Conservation (phyloP, 768 basidiomycete genomes). For the Leccinum sublutescens region DNA sequence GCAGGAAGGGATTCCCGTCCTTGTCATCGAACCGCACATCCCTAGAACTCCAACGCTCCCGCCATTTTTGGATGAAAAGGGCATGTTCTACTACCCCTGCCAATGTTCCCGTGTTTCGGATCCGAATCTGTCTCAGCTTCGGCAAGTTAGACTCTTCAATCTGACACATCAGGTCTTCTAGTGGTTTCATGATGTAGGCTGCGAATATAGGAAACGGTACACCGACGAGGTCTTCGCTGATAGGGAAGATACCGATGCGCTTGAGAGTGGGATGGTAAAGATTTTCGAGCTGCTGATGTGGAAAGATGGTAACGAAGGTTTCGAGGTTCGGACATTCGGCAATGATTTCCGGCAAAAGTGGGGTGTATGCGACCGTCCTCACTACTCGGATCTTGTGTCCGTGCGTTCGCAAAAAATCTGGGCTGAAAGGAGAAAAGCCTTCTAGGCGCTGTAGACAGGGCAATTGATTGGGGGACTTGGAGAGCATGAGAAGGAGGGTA, state of each 20-base stretch:
- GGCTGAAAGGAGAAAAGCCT: constrained; percentile 41
- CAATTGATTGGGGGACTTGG: constrained; percentile 34
- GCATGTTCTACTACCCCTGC: constrained; percentile 30
- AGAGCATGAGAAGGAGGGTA: constrained; percentile 38
- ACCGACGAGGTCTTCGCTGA: constrained; percentile 35
- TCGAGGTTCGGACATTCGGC: constrained; percentile 41
- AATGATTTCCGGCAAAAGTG: constrained; percentile 38
- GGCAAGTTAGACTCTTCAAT: constrained; percentile 38
- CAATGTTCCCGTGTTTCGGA: constrained; percentile 42
- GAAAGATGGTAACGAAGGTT: constrained; percentile 40
- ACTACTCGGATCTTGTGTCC: constrained; percentile 43
- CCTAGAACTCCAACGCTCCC: constrained; percentile 25
- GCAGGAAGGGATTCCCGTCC: constrained; percentile 25
- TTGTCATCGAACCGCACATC: constrained; percentile 34
- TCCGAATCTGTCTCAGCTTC: constrained; percentile 35
- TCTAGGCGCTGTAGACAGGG: constrained; percentile 44
- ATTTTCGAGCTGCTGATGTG: constrained; percentile 34
- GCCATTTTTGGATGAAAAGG: constrained; percentile 30
- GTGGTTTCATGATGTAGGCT: constrained; percentile 40
- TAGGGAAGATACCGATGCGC: constrained; percentile 46
- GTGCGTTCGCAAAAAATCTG: constrained; percentile 40
- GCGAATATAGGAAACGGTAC: constrained; percentile 39
- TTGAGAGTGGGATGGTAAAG: constrained; percentile 38
- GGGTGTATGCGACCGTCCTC: constrained; percentile 35
- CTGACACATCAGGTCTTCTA: constrained; percentile 38